Base-by-base conservation (phyloP, 2,329 filamentous ascomycete species). In the Cercospora canescens region DNA sequence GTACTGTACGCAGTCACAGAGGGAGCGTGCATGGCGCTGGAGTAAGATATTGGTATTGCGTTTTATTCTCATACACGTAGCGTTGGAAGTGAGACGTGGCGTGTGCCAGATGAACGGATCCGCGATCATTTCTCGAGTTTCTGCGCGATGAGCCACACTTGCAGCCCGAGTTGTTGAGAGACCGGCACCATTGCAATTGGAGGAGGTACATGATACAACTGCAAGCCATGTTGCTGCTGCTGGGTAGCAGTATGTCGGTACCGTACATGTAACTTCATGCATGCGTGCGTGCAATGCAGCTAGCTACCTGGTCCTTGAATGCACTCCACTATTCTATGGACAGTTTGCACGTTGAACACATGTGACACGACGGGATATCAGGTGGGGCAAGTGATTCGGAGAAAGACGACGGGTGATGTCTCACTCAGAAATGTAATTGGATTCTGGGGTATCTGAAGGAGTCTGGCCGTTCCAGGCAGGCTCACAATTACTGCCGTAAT, bases 391-490 rank as follows among this genome's bases (percentile, higher is more conserved):
- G 6, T 57, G 54, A 37, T 24, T 6, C 8, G 6, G 16, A 12
- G 48, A 28, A 12, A 11, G 21, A 18, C 52, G 26, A 7, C n/a
- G n/a, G n/a, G 6, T 3, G 3, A 16, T 6, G 7, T 12, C 8
- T 55, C 28, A 21, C 30, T 56, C 45, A 54, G 37, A 39, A 63
- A 58, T 14, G 39, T 45, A 35, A 63, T 58, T 58, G 35, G 55
- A 63, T 63, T 63, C 55, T 59, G 54, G 62, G 62, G 62, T 63
- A 63, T 63, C 55, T 63, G 45, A 58, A 59, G 7, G 18, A 21
- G 55, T 39, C 62, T 24, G 39, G 54, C 55, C 62, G 2, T 14
- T 63, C 21, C 39, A 59, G 54, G 55, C 62, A 41, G 55, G 41
- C 54, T 41, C 45, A 35, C 5, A 12, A 59, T 50, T 59, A 52